Evolutionary conservation across 148 eudicot species (phyloP), one percentile per base, ranked within the genome.

Genomic region (Diospyros kaki): DNA sequence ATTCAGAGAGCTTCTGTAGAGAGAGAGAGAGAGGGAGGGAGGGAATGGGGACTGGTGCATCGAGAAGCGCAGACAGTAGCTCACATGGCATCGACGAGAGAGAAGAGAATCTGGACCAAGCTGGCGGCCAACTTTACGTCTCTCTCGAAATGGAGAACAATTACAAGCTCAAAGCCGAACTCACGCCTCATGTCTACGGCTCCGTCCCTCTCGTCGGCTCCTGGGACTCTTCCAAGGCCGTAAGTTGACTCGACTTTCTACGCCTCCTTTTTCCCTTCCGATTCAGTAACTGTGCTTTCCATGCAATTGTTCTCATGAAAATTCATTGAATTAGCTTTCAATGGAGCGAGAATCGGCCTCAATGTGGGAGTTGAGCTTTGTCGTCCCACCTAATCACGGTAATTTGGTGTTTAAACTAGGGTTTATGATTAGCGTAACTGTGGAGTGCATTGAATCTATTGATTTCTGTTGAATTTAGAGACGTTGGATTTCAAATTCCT

Each of bases 331-430:
- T 66, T 56, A 94, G 98, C 76, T 92, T 64, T 79, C 94, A 5
- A 77, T 94, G 96, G 94, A 94, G 78, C 86, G 96, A 0, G 98
- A 92, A 80, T 94, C 97, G 0, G 68, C 91, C 71, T 94, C 90
- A 58, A 80, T 88, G 86, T 94, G 98, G 98, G 92, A 86, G 71
- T 82, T 94, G 79, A 92, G 98, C 76, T 94, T 94, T 62, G 96
- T 94, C 43, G 97, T 92, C 68, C 97, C 97, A 2, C 92, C 94
- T 73, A 92, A 92, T 84, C 98, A 94, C 78, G 98, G 98, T 93
- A 83, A 74, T 71, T 74, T 7, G 44, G 9, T 45, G 3, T 18
- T 67, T 4, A 28, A 48, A 4, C 38, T 42, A 58, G 73, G 66
- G 66, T 58, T 64, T 58, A 60, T 73, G 2, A 4, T 7, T 43